Evolutionary conservation across 2,329 filamentous ascomycete genomes (phyloP), one percentile per base, ranked within the genome.

Genomic region (Passalora sequoiae): DNA sequence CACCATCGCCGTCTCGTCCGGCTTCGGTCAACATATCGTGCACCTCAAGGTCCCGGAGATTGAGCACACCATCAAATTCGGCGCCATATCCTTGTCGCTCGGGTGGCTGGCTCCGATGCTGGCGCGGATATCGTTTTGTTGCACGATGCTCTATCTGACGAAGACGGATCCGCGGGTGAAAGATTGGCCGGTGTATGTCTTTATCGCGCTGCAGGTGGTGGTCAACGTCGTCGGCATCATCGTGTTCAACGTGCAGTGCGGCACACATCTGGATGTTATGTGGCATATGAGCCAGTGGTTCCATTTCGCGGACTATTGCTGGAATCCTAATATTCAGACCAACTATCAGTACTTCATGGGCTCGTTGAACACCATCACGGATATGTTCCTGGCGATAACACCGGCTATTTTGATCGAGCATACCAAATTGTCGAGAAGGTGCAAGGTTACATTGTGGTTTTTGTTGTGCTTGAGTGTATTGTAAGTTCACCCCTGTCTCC

Each of bases 391-490:
- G 24, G 58, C 60, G 3, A 36, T 55, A 8, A 36, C 60, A 5
- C 60, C 60, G 5, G 60, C 58, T 1, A 30, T 62, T 4, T 38
- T 63, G 16, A 59, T 63, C n/a, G 40, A 55, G 24, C 56, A 58
- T 32, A 57, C 58, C 21, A 53, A 44, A 8, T 36, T 60, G 9
- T 53, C 52, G n/a, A 36, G 51, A 9, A 56, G 50, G 29, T 48
- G 46, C 8, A 61, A 60, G 40, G 33, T 59, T 8, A 56, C 52
- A 5, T 35, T 61, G 7, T 53, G 43, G 12, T 51, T 35, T 28
- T 24, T 61, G 16, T 49, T 61, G 2, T 60, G 58, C 38, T 38
- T 61, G 25, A 60, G 57, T 31, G 25, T 57, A 15, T 19, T 59
- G 51, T 55, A 41, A 39, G 43, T n/a, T n/a, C n/a, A n/a, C n/a